These are phyloP conservation scores for Cercospora sp. DNA, from an alignment of 2,329 filamentous ascomycete genomes.

Conservation along the genomic window DNA sequence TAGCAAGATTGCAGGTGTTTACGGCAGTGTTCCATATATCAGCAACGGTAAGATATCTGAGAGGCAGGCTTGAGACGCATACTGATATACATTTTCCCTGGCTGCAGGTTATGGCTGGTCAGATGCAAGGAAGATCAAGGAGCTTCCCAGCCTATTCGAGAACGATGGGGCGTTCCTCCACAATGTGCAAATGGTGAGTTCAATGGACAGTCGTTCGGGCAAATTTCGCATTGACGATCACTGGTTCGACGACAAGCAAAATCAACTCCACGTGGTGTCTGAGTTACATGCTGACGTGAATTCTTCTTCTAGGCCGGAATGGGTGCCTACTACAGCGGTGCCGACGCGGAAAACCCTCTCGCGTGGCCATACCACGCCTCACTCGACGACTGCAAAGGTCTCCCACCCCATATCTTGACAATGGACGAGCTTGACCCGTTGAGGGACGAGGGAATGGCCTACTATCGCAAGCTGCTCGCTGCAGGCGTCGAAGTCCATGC, in stretches of 20 bases:
- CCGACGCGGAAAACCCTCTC: slow-evolving; percentile 30
- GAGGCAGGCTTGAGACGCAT: neutral
- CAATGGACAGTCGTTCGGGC: neutral
- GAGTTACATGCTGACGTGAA: neutral
- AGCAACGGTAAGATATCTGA: slow-evolving; percentile 18
- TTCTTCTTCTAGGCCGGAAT: slow-evolving; percentile 14
- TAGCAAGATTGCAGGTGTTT: slow-evolving; percentile 32
- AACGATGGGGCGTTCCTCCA: slow-evolving; percentile 34
- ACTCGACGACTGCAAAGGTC: slow-evolving; percentile 34
- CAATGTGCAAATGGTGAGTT: slow-evolving; percentile 16
- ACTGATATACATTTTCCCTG: neutral
- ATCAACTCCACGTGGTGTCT: neutral
- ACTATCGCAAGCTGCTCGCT: slow-evolving; percentile 30
- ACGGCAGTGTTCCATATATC: slow-evolving; percentile 34
- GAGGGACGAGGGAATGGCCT: slow-evolving; percentile 37
- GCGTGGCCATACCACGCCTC: slow-evolving; percentile 39
- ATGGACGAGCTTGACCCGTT: slow-evolving; percentile 39
- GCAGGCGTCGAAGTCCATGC: slow-evolving; percentile 34
- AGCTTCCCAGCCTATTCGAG: slow-evolving; percentile 35
- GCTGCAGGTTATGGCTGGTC: slow-evolving; percentile 19
- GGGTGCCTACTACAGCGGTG: slow-evolving; percentile 31
- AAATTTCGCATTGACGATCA: neutral
- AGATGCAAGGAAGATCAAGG: slow-evolving; percentile 27
- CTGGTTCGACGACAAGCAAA: neutral
- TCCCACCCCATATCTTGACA: slow-evolving; percentile 34